phyloP scores from a whole-genome alignment of 1,139 yeast species.

The Ogataea hybrid region DNA sequence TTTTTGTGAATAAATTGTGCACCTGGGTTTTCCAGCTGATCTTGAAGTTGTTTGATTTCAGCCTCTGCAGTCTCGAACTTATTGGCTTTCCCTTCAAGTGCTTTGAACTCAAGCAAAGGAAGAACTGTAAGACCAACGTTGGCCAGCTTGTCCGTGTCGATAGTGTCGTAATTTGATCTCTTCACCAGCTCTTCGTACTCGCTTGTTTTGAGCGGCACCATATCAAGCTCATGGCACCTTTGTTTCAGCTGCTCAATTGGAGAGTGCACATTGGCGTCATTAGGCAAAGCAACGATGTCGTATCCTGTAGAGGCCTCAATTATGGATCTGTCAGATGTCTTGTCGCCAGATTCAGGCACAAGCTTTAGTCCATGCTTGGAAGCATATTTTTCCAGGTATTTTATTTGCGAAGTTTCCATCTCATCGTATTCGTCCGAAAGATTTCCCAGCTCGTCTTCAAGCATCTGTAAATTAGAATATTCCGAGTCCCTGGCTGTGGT shows the following conservation, averaged over 20 bases:
- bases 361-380: conserved; percentile 47
- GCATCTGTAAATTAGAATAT: conserved; percentile 11
- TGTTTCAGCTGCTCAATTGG: conserved; percentile 14
- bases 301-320: conserved; percentile 31
- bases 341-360: conserved; percentile 43
- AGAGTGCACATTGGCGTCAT: conserved; percentile 13
- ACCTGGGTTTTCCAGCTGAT: conserved; percentile 1
- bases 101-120: conserved; percentile 8
- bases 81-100: conserved; percentile 3
- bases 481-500: conserved; percentile 11
- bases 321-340: conserved; percentile 32
- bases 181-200: conserved; percentile 28
- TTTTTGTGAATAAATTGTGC: conserved; percentile 24
- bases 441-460: conserved; percentile 18
- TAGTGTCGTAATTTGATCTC: conserved; percentile 35
- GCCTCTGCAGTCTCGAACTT: conserved; percentile 19
- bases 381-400: conserved; percentile 44
- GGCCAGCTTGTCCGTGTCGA: conserved; percentile 31
- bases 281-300: conserved; percentile 30
- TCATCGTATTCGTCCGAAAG: conserved; percentile 18
- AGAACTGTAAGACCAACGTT: conserved; percentile 11
- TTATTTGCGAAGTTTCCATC: conserved; percentile 28
- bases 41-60: conserved; percentile 4
- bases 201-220: conserved; percentile 36
- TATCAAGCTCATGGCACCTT: conserved; percentile 29